A percentile compares a stretch with the other conserved stretches of the same genome.
Evolutionary conservation across 805 yeast species (phyloP).

Genomic region (Isabelozyma pseudorhagii): DNA sequence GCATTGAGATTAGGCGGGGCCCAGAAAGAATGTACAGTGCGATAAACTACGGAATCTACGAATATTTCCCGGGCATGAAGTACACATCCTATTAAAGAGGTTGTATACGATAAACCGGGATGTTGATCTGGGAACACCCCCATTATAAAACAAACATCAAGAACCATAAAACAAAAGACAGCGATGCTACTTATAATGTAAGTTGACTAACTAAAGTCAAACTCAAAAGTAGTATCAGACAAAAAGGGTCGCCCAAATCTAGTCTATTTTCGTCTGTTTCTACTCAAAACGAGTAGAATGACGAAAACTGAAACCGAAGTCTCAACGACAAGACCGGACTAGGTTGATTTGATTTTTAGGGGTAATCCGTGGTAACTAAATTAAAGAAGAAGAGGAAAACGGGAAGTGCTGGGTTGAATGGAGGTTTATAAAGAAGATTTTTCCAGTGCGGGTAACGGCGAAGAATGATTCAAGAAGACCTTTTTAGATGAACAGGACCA

Average conservation of each 20-base stretch:
- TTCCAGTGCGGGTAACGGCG: not conserved
- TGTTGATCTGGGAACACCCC: slow-evolving; percentile 35
- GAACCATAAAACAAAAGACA: slow-evolving; percentile 16
- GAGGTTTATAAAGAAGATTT: not conserved
- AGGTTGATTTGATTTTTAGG: slow-evolving; percentile 30
- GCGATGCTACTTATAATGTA: slow-evolving; percentile 5
- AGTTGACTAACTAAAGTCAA: slow-evolving; percentile 15
- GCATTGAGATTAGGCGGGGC: not conserved
- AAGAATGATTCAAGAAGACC: not conserved
- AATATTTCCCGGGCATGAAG: slow-evolving; percentile 51
- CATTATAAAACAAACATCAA: slow-evolving; percentile 22
- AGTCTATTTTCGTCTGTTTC: slow-evolving; percentile 1
- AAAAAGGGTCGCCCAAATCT: slow-evolving; percentile 7
- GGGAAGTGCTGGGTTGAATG: not conserved
- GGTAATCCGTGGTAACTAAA: slow-evolving; percentile 28
- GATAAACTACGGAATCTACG: not conserved
- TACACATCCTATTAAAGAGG: slow-evolving; percentile 37
- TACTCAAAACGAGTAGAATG: slow-evolving; percentile 21
- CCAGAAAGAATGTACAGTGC: not conserved
- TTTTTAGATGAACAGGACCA: too few relatives aligned
- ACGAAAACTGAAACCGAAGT: slow-evolving; percentile 11
- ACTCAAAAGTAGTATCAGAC: slow-evolving; percentile 6
- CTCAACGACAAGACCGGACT: slow-evolving; percentile 18
- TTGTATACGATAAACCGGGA: slow-evolving; percentile 46
- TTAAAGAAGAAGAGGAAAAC: slow-evolving; percentile 8